Evolutionary conservation across 2,329 filamentous ascomycete species (phyloP), one percentile per base, ranked within the genome.

Genomic region (Fusarium proliferatum): DNA sequence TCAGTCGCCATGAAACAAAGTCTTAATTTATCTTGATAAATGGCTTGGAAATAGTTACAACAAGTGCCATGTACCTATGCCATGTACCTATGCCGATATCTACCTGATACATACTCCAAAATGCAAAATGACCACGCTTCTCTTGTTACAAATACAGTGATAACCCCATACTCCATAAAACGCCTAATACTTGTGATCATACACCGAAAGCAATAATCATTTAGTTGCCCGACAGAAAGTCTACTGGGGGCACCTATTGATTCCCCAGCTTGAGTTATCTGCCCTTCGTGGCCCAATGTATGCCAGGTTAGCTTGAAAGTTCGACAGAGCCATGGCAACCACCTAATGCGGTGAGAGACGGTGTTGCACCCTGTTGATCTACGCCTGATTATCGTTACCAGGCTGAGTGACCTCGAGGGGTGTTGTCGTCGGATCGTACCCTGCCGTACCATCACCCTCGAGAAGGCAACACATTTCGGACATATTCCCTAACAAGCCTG

Each of bases 381-480:
- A 28, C 6, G 51, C 23, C 36, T 42, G 26, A 17, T 55, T 26
- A 55, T 26, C 36, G 34, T 39, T n/a, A 55, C 23, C 51, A 42
- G 41, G 51, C 36, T 42, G 23, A n/a, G 19, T 42, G 36, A 30
- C 15, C 28, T 36, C 21, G 15, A 23, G 23, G 13, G 21, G 11
- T 38, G 36, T 15, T 36, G n/a, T 23, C 38, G 28, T 12, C 21
- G 23, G 36, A 38, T 19, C 12, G 15, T 48, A 38, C 42, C 39
- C 28, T 19, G 19, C n/a, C 42, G 12, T 19, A 42, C 13, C 38
- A 38, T 67, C 63, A 67, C 87, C 85, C 89, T 80, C 88, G 84
- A 6, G 89, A 85, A 12, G 90, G 90, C 28, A 92, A 78, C 33
- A 92, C 79, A 52, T 86, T 90, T 61, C 89, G 84, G 28, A 86